These are phyloP conservation scores for Paxillus ammoniavirescens DNA, from an alignment of 768 basidiomycete species.

Conservation along the genomic window DNA sequence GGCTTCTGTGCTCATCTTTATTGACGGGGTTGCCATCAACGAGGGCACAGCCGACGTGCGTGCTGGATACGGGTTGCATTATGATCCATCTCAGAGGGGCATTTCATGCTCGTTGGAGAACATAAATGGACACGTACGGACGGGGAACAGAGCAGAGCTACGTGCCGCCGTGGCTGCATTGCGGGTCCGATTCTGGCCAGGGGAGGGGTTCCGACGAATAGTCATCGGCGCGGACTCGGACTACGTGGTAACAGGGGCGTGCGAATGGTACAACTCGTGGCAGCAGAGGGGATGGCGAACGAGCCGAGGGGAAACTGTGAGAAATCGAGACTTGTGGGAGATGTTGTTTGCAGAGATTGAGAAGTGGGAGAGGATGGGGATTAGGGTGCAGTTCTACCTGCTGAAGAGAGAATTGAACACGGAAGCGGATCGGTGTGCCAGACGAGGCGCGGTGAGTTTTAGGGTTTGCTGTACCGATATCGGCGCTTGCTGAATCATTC, in stretches of 20 bases:
- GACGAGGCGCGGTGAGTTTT: no score
- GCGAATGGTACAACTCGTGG: constrained; percentile 24
- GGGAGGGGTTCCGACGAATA: constrained; percentile 30
- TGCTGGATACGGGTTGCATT: constrained; percentile 5
- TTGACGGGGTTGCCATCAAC: constrained; percentile 10
- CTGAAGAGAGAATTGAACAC: no score
- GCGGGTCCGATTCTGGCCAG: constrained; percentile 21
- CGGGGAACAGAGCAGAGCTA: constrained; percentile 37
- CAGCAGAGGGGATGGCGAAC: background rate
- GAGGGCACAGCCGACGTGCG: background rate
- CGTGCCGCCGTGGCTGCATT: constrained; percentile 23
- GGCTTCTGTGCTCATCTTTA: constrained; percentile 9
- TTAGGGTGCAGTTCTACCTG: background rate
- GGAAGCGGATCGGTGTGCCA: no score
- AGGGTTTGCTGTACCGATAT: background rate
- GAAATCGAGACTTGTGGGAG: constrained; percentile 11
- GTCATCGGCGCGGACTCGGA: constrained; percentile 32
- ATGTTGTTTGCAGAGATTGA: constrained; percentile 6
- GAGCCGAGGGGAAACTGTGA: constrained; percentile 8
- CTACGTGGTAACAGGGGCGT: constrained; percentile 29
- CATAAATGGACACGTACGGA: constrained; percentile 12
- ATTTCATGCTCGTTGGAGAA: constrained; percentile 1
- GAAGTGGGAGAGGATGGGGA: constrained; percentile 1
- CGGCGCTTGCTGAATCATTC: no score
- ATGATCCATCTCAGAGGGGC: background rate